Evolutionary conservation across 306 rosid species (phyloP), one percentile per base, ranked within the genome.

Genomic region (Acacia confusa): DNA sequence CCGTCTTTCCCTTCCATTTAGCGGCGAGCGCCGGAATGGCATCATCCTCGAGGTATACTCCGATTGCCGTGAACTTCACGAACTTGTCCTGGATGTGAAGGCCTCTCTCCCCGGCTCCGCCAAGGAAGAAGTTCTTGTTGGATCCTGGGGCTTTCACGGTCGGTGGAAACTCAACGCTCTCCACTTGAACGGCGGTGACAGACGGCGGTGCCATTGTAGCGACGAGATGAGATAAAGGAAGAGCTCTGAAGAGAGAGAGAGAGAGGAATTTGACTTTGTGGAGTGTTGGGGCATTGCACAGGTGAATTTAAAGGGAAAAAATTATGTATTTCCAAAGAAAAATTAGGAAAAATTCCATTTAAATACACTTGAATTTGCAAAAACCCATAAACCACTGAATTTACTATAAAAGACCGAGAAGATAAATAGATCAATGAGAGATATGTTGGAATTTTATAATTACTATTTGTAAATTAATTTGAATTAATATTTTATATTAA

Each of bases 61-160:
- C 66, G 34, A 60, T 60, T 32, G 66, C 88, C 2, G 97, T 92
- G 92, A 95, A 89, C 84, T 92, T 93, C 22, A 95, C 87, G 61
- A 91, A 85, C 0, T 90, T 89, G 60, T 89, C 97, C 50, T 85
- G 84, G 36, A 93, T 89, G 53, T 88, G 88, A 11, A 95, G 70
- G 10, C 93, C 97, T 41, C 99, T 87, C 32, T 7, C 92, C 14
- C 98, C 98, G 40, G 88, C 90, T 15, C 90, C 90, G 52, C 47
- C 90, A 2, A 87, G 88, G 84, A 87, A 84, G 67, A 78, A 66
- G 78, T 17, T 38, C 78, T 76, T 16, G 52, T 9, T 4, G 78
- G 82, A 70, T 8, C 72, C 79, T 0, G 88, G 82, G 47, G 84
- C 52, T 6, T 75, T 84, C 3, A 63, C 55, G 28, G 79, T 13